Evolutionary conservation across 2,329 filamentous ascomycete species (phyloP).

Genomic region (Aspergillus puulaauensis): DNA sequence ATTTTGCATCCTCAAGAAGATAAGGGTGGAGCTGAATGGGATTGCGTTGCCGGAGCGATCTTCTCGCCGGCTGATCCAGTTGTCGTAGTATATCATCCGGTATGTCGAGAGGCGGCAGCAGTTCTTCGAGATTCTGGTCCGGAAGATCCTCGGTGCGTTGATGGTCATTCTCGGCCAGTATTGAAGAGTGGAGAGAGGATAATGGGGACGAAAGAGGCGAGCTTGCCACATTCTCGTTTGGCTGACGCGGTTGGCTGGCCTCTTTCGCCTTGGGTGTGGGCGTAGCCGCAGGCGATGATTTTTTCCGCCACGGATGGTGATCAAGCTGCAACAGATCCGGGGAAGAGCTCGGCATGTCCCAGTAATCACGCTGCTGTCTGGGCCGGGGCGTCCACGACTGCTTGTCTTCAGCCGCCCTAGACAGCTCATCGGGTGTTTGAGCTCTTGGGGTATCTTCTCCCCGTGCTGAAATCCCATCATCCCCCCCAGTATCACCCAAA

Average conservation of each 20-base stretch:
- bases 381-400: slow-evolving; percentile 15
- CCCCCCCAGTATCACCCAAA: neutral
- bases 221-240: slow-evolving; percentile 19
- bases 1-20: slow-evolving; percentile 46
- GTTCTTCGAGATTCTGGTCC: slow-evolving; percentile 14
- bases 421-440: neutral
- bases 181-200: slow-evolving; percentile 27
- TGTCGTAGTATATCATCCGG: slow-evolving; percentile 28
- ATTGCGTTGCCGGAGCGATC: slow-evolving; percentile 45
- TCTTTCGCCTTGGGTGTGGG: slow-evolving; percentile 5
- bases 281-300: neutral
- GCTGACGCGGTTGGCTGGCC: slow-evolving; percentile 2
- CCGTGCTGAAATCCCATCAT: neutral
- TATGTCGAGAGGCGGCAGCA: slow-evolving; percentile 25
- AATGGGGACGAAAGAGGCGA: slow-evolving; percentile 41
- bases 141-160: neutral
- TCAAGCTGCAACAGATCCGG: slow-evolving; percentile 39
- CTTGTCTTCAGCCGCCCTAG: neutral
- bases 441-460: neutral
- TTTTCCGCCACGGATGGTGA: slow-evolving; percentile 19
- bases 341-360: slow-evolving; percentile 32
- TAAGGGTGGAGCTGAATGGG: slow-evolving; percentile 52
- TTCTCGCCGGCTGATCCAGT: slow-evolving; percentile 26
- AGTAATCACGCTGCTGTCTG: slow-evolving; percentile 21
- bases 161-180: slow-evolving; percentile 7